Evolutionary conservation across 1,139 yeast species (phyloP).

Genomic region (Kurtzmaniella quercitrusa): DNA sequence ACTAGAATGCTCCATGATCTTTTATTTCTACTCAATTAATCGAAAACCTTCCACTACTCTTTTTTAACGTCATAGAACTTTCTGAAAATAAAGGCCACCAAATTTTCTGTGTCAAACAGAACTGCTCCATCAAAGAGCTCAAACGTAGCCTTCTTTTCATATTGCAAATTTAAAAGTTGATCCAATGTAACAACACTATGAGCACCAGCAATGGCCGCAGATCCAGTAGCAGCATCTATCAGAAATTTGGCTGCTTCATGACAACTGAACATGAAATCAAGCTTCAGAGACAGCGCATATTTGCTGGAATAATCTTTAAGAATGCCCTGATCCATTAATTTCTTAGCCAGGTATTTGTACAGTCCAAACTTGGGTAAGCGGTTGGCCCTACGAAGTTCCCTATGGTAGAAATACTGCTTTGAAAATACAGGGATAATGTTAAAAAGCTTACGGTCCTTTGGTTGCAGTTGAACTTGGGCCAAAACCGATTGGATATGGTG

Average conservation of each 20-base stretch:
- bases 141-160: slow-evolving; percentile 48
- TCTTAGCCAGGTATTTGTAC: slow-evolving; percentile 74
- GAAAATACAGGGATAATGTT: slow-evolving; percentile 63
- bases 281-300: slow-evolving; percentile 52
- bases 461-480: slow-evolving; percentile 54
- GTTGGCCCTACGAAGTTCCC: slow-evolving; percentile 66
- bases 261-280: slow-evolving; percentile 73
- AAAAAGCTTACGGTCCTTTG: slow-evolving; percentile 50
- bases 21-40: not conserved
- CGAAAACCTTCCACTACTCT: slow-evolving; percentile 13
- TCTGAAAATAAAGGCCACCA: slow-evolving; percentile 64
- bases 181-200: slow-evolving; percentile 55
- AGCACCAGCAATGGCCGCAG: slow-evolving; percentile 50
- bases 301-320: slow-evolving; percentile 48
- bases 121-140: slow-evolving; percentile 63
- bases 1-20: not conserved
- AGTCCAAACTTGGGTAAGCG: slow-evolving; percentile 77
- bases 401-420: slow-evolving; percentile 72
- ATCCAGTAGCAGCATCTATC: slow-evolving; percentile 55
- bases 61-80: slow-evolving; percentile 58
- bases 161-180: slow-evolving; percentile 65
- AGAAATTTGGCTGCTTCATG: slow-evolving; percentile 70
- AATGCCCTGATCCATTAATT: slow-evolving; percentile 69
- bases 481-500: slow-evolving; percentile 65
- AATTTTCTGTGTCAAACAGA: slow-evolving; percentile 58